Evolutionary conservation across 2,329 filamentous ascomycete genomes (phyloP).

Genomic region (Fusarium protoensiforme): DNA sequence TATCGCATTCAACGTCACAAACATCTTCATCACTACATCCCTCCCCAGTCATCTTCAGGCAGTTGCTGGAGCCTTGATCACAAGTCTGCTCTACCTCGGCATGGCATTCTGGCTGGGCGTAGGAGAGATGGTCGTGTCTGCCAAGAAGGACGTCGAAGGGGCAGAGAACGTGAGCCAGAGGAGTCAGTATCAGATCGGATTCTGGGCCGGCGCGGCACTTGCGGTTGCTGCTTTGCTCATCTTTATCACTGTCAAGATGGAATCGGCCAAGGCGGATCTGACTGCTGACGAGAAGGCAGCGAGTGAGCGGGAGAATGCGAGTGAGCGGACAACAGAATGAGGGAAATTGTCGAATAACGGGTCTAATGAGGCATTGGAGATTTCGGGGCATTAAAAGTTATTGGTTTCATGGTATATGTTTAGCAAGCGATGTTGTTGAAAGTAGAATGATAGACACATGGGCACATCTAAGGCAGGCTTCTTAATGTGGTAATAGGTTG

Average conservation of each 20-base stretch:
- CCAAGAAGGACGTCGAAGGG: slow-evolving; percentile 49
- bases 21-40: slow-evolving; percentile 81
- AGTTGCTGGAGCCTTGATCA: slow-evolving; percentile 71
- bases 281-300: slow-evolving; percentile 66
- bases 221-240: slow-evolving; percentile 63
- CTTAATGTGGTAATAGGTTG: neutral
- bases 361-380: neutral
- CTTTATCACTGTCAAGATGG: slow-evolving; percentile 66
- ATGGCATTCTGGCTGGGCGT: slow-evolving; percentile 79
- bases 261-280: slow-evolving; percentile 65
- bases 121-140: slow-evolving; percentile 71
- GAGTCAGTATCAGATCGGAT: slow-evolving; percentile 71
- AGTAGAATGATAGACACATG: neutral
- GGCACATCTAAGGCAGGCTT: neutral
- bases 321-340: neutral
- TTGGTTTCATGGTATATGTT: neutral
- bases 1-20: slow-evolving; percentile 79
- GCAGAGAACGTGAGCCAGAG: slow-evolving; percentile 51
- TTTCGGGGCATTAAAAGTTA: neutral
- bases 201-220: slow-evolving; percentile 73
- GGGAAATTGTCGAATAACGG: neutral
- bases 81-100: slow-evolving; percentile 74
- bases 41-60: slow-evolving; percentile 75
- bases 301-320: slow-evolving; percentile 19
- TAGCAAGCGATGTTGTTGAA: neutral